Conservation (phyloP, 441 rosid genomes). For the Gossypium trilobum region DNA sequence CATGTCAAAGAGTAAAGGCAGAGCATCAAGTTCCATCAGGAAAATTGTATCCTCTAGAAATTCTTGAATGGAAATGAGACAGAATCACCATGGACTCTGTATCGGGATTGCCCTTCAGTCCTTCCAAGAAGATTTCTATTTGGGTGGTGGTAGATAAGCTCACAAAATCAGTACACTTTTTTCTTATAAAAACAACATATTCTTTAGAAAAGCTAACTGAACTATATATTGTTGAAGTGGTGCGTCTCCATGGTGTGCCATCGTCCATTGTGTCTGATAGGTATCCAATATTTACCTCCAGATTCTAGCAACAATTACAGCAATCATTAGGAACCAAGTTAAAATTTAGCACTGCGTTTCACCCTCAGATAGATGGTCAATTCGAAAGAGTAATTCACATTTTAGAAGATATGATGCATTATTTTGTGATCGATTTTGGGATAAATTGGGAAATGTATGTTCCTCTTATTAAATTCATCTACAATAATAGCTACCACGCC, state of each 20-base stretch:
- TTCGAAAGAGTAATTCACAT: not conserved
- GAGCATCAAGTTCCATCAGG: not conserved
- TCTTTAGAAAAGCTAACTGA: no score
- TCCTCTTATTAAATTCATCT: no score
- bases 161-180: not conserved
- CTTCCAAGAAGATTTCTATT: not conserved
- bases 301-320: not conserved
- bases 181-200: not conserved
- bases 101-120: not conserved
- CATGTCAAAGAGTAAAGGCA: not conserved
- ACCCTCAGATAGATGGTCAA: not conserved
- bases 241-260: no score
- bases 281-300: not conserved
- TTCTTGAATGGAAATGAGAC: no score
- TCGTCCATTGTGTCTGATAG: not conserved
- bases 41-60: not conserved
- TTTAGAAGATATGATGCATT: not conserved
- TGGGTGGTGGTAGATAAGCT: not conserved
- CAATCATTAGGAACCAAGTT: not conserved
- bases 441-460: not conserved
- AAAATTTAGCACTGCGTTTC: not conserved
- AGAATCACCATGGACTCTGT: not conserved
- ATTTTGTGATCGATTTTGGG: not conserved
- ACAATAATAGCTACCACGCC: not conserved
- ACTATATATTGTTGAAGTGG: no score